Evolutionary conservation across 2,329 filamentous ascomycete species (phyloP), one percentile per base, ranked within the genome.

Genomic region (Colletotrichum sidae): DNA sequence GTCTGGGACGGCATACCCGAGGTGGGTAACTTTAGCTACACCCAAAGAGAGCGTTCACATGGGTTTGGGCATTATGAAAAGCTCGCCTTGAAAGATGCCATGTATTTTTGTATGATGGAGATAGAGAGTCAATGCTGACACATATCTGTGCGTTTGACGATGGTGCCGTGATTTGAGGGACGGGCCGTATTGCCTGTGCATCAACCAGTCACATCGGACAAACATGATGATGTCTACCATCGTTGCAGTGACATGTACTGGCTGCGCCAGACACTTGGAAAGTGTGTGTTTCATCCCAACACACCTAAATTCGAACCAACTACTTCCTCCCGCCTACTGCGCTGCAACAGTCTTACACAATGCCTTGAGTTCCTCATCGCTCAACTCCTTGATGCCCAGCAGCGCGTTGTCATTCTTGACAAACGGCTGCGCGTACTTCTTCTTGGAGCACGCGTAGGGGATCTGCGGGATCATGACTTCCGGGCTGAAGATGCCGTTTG

Each of bases 331-430:
- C 15, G 44, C 15, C 13, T 66, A 62, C 66, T 68, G 57, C 2
- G 44, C n/a, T 4, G 63, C 49, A 41, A 69, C 49, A 1, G 53
- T 25, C 56, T 63, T 68, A 46, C 59, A 69, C 13, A 71, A 55
- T 41, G 53, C 61, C 61, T 68, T 70, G 10, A 70, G 42, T 42
- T 71, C 63, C 6, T 70, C 68, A 10, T 72, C 69, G 8, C 56
- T 56, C 70, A 69, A 64, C 15, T 58, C 60, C 65, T 68, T 53
- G 3, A 73, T 44, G 12, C 71, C 67, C 2, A 73, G 46, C 15
- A 72, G 47, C 11, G 50, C 68, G 33, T 72, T 73, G 10, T 71
- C 70, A n/a, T 47, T 62, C 65, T 67, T 69, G n/a, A 15, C 39
- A 49, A 57, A 68, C 2, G 63, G 54, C 15, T 59, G 45, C 7